Base-by-base conservation (phyloP, 1,284 basidiomycete species). In the Retiboletus flavoniger region DNA sequence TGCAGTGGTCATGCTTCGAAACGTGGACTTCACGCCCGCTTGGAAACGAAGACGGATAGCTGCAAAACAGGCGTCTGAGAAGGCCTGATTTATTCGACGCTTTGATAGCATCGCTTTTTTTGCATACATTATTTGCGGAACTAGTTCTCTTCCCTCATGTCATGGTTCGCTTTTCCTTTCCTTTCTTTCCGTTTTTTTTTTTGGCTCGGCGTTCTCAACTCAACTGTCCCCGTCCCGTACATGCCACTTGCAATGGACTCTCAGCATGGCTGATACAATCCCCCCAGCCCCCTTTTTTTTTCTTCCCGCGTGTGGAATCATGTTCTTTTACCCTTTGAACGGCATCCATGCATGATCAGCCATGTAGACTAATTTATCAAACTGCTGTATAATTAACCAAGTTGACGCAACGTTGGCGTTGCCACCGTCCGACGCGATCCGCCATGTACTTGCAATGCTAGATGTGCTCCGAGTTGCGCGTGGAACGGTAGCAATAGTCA, bases 31-130 rank as follows among this genome's bases (percentile, higher is more conserved):
- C 41, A 53, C 38, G 32, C 67, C 70, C 1, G 69, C 67, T 19
- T 69, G 67, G 67, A 70, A 71, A 54, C 65, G 66, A 60, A 58
- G 53, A 54, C 63, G 66, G 41, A 66, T 71, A 63, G 68, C 57
- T 42, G 59, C 57, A 34, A 56, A 41, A 63, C 56, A 35, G 47
- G 63, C 54, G 28, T 47, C 50, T 2, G 65, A 59, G 6, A 69
- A 68, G 58, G 68, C 47, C 26, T 68, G 58, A 69, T 51, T 35
- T 29, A 35, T 47, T 53, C 26, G 48, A 50, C 39, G 50, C 56
- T 61, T 63, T 54, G 55, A 64, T 45, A 56, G 46, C 52, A 36
- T 50, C 28, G 7, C 9, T 41, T 52, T 51, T 49, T 58, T 53
- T 44, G 53, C 41, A 65, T 65, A 63, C 36, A n/a, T 56, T 67